Base-by-base conservation (phyloP, 2,329 filamentous ascomycete genomes). In the Westerdykella sp. region DNA sequence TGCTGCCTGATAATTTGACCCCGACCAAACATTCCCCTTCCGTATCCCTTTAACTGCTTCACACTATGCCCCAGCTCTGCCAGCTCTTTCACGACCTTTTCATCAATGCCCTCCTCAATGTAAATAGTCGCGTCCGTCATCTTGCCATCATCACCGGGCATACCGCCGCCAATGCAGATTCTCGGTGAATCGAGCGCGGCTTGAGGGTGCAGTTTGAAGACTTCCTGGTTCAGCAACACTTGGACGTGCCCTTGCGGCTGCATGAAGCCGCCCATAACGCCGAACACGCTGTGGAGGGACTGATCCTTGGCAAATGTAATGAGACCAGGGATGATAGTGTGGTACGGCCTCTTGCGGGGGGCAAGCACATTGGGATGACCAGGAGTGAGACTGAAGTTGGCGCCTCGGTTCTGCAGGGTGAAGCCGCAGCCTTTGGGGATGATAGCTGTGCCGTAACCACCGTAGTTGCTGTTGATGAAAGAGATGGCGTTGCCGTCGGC, bases 211-310 rank as follows among this genome's bases (percentile, higher is more conserved):
- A 88, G 74, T 1, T 82, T 81, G 55, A 90, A 95, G 0, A 89
- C 80, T 0, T 95, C 69, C 78, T 95, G 90, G 53, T 94, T 95
- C 2, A 97, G 74, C 9, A 98, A 70, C 0, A 95, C 89, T 67
- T 97, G 93, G 0, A 97, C 83, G 47, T 97, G 93, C 16, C 91
- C 93, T 68, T 97, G 93, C 0, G 93, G 93, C 70, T 98, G 93
- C 86, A 97, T 97, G 69, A 94, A 97, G 2, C 89, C 91, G 41
- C 93, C 93, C 93, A 97, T 97, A 47, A 97, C 91, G 41, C 93
- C 93, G 58, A 91, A 96, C 0, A 95, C 85, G 4, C 81, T 85
- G 65, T 95, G 87, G 44, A 97, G 70, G 39, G 78, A 83, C 21
- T 80, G 79, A 55, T 94, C 88, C 4, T 72, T 70, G 14, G 79